Conservation (phyloP, 2,329 filamentous ascomycete genomes). For the Daldinia sp. region DNA sequence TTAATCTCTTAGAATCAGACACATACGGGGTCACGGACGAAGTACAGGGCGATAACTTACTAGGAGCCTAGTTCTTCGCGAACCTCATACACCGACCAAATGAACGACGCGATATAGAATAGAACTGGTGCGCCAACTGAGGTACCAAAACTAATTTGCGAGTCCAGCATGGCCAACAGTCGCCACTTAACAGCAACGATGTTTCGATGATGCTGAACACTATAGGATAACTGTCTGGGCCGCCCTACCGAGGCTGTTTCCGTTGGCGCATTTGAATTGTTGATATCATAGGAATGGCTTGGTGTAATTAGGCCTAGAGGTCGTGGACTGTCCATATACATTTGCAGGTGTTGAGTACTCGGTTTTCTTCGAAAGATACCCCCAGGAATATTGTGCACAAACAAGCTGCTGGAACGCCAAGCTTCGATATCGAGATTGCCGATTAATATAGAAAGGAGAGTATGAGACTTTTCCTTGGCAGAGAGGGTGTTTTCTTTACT, state of each 20-base stretch:
- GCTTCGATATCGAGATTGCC: slow-evolving; percentile 30
- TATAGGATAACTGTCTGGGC: background rate
- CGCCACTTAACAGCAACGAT: background rate
- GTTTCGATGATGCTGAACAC: background rate
- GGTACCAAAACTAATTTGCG: slow-evolving; percentile 3
- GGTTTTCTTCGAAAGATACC: background rate
- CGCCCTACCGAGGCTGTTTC: background rate
- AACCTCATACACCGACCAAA: slow-evolving; percentile 34
- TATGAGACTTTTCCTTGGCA: slow-evolving; percentile 17
- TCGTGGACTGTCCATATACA: background rate
- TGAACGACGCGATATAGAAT: slow-evolving; percentile 27
- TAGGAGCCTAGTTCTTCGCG: slow-evolving; percentile 21
- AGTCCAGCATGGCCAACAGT: background rate
- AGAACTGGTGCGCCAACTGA: slow-evolving; percentile 19
- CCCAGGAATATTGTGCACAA: background rate
- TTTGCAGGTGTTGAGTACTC: background rate
- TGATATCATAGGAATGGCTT: background rate
- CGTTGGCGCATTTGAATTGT: background rate
- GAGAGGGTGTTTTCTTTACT: slow-evolving; percentile 18
- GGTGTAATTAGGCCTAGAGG: background rate
- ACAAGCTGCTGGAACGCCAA: slow-evolving; percentile 15
- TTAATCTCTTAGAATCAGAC: background rate
- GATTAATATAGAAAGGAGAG: slow-evolving; percentile 23
- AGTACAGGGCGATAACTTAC: background rate
- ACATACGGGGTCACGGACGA: background rate